Percentiles rank a stretch among this genome's conserved stretches.
These are phyloP conservation scores for Dactylellina leptospora DNA, from an alignment of 2,329 filamentous ascomycete genomes.

Conservation along the genomic window DNA sequence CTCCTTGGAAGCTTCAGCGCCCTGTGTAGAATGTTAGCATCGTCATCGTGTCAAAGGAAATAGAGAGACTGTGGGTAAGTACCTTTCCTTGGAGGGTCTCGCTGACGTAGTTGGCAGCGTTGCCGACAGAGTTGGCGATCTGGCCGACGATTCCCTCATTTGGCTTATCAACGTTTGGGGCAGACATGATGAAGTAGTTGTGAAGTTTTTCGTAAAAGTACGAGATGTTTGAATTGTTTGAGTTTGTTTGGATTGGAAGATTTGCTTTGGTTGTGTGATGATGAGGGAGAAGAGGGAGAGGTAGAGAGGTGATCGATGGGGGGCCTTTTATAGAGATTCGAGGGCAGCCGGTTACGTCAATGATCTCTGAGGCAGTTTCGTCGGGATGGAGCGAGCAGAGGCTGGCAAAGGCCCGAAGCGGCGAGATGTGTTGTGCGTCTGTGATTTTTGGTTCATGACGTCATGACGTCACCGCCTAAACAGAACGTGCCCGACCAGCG, in stretches of 20 bases:
- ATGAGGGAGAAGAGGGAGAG: slow-evolving; percentile 18
- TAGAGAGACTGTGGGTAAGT: neutral
- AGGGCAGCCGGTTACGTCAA: slow-evolving; percentile 26
- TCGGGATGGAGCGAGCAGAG: slow-evolving; percentile 7
- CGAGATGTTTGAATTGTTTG: slow-evolving; percentile 16
- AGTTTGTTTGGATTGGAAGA: slow-evolving; percentile 8
- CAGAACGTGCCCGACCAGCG: slow-evolving; percentile 34
- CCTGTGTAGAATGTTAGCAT: slow-evolving; percentile 36
- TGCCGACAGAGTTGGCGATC: slow-evolving; percentile 33
- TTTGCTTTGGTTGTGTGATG: slow-evolving; percentile 38
- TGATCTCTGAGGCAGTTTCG: slow-evolving; percentile 27
- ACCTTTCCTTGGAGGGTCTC: slow-evolving; percentile 49
- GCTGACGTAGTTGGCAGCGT: slow-evolving; percentile 38
- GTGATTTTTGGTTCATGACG: slow-evolving; percentile 29
- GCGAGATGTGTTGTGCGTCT: neutral
- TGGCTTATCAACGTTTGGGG: slow-evolving; percentile 49
- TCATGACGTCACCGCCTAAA: slow-evolving; percentile 50
- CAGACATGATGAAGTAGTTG: slow-evolving; percentile 50
- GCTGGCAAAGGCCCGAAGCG: neutral
- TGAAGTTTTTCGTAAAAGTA: slow-evolving; percentile 13
- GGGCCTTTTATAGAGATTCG: slow-evolving; percentile 47
- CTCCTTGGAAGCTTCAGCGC: slow-evolving; percentile 50
- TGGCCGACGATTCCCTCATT: slow-evolving; percentile 52
- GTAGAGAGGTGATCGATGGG: slow-evolving; percentile 20
- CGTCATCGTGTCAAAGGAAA: neutral